A percentile compares a stretch with the other conserved stretches of the same genome.
phyloP scores from a whole-genome alignment of 1,284 basidiomycete genomes.

The Rhodotorula sp. region DNA sequence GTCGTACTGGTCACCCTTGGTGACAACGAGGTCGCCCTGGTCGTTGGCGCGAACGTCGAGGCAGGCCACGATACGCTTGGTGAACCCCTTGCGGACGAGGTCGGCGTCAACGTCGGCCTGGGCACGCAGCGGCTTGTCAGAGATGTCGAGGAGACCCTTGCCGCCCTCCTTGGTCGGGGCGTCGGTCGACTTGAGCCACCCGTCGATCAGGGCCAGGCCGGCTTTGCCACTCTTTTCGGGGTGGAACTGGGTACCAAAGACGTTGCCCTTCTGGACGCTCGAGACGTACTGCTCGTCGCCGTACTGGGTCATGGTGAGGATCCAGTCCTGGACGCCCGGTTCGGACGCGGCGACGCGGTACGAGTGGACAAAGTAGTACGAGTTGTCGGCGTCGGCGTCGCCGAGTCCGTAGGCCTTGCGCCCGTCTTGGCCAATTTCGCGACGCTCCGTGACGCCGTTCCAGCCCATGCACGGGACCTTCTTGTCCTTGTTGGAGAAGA shows the following conservation, averaged over 20 bases:
- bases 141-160: constrained; percentile 29
- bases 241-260: constrained; percentile 96
- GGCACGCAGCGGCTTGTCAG: constrained; percentile 24
- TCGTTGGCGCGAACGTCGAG: constrained; percentile 98
- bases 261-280: constrained; percentile 75
- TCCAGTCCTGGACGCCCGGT: constrained; percentile 61
- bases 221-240: constrained; percentile 97
- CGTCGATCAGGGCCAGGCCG: constrained; percentile 74
- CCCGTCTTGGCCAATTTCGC: constrained; percentile 44
- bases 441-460: constrained; percentile 64
- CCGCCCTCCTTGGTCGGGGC: constrained; percentile 5
- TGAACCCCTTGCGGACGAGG: constrained; percentile 60
- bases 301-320: constrained; percentile 86
- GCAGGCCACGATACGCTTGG: constrained; percentile 94
- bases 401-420: constrained; percentile 54
- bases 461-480: constrained; percentile 98
- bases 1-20: constrained; percentile 94
- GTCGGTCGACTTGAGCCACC: constrained; percentile 70
- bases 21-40: constrained; percentile 93
- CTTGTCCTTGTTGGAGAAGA: constrained; percentile 69
- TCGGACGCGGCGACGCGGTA: constrained; percentile 75
- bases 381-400: constrained; percentile 49
- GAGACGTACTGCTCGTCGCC: constrained; percentile 91
- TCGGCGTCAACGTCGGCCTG: constrained; percentile 36
- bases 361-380: constrained; percentile 98